These are phyloP conservation scores for Guillardia theta DNA, from an alignment of 78 protist species.

Conservation along the genomic window DNA sequence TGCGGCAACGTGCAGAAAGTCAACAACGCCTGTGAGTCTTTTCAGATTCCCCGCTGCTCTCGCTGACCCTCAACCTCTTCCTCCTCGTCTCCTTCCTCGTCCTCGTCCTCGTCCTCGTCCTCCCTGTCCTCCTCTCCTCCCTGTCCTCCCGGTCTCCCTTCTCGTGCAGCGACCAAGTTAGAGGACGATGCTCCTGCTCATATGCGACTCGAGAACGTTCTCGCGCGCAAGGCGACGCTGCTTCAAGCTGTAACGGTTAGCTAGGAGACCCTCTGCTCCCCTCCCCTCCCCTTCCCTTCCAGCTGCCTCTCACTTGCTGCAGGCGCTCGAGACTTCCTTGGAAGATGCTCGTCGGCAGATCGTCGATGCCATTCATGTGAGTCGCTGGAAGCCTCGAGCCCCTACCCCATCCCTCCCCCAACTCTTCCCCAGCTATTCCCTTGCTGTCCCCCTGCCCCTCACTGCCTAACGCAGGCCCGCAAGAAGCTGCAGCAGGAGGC, in stretches of 20 bases:
- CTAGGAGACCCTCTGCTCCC: too few species aligned
- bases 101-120: too few species aligned
- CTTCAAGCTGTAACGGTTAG: background rate
- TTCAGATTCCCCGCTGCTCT: too few species aligned
- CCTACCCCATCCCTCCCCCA: background rate
- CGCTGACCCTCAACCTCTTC: too few species aligned
- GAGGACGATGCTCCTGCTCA: too few species aligned
- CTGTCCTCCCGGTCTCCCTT: too few species aligned
- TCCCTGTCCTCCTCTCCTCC: too few species aligned
- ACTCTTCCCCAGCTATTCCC: background rate
- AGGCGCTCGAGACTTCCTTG: background rate
- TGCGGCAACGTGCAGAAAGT: too few species aligned
- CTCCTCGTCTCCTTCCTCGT: too few species aligned
- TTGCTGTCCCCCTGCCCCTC: too few species aligned
- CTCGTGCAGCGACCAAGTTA: too few species aligned
- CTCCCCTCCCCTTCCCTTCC: background rate
- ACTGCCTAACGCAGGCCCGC: conserved; percentile 35
- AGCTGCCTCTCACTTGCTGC: background rate
- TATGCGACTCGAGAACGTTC: conserved; percentile 24
- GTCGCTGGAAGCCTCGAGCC: background rate
- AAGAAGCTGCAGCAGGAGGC: conserved; percentile 23
- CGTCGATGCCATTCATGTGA: background rate
- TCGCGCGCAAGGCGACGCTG: conserved; percentile 29
- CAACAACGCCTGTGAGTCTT: too few species aligned
- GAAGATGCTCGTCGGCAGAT: conserved; percentile 30